Conservation (phyloP, 805 yeast species). For the Wickerhamomyces chaumierensis region DNA sequence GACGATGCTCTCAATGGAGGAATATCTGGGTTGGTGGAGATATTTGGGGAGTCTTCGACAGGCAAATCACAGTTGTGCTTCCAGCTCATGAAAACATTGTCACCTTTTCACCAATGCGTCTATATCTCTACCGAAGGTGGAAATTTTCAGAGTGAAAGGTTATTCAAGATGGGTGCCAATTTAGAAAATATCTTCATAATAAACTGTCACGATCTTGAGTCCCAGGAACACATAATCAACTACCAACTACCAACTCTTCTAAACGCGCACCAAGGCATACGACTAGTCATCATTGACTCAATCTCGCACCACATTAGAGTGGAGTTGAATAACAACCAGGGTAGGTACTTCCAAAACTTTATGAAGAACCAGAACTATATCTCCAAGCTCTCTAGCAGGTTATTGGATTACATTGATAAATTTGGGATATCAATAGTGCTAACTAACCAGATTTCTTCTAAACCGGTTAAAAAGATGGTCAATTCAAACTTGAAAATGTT, state of each 20-base stretch:
- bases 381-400: slow-evolving; percentile 30
- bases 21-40: slow-evolving; percentile 50
- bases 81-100: slow-evolving; percentile 53
- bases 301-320: slow-evolving; percentile 72
- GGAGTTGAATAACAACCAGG: slow-evolving; percentile 28
- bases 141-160: slow-evolving; percentile 52
- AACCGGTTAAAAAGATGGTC: slow-evolving; percentile 22
- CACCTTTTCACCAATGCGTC: slow-evolving; percentile 48
- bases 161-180: slow-evolving; percentile 34
- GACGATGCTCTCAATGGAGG: slow-evolving; percentile 49
- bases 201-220: slow-evolving; percentile 56
- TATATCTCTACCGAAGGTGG: slow-evolving; percentile 67
- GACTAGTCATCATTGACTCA: slow-evolving; percentile 65
- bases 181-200: slow-evolving; percentile 36
- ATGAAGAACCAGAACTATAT: slow-evolving; percentile 31
- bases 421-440: slow-evolving; percentile 51
- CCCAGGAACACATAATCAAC: slow-evolving; percentile 60
- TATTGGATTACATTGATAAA: slow-evolving; percentile 37
- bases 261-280: slow-evolving; percentile 27
- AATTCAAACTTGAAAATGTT: slow-evolving; percentile 15
- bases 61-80: slow-evolving; percentile 79
- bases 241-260: slow-evolving; percentile 59
- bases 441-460: slow-evolving; percentile 74
- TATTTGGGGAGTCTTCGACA: slow-evolving; percentile 74
- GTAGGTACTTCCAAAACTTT: slow-evolving; percentile 17